Percentiles rank a stretch among this genome's conserved stretches.
These are phyloP conservation scores for Dysphania ambrosioides DNA, from an alignment of 148 eudicot genomes.

Conservation along the genomic window DNA sequence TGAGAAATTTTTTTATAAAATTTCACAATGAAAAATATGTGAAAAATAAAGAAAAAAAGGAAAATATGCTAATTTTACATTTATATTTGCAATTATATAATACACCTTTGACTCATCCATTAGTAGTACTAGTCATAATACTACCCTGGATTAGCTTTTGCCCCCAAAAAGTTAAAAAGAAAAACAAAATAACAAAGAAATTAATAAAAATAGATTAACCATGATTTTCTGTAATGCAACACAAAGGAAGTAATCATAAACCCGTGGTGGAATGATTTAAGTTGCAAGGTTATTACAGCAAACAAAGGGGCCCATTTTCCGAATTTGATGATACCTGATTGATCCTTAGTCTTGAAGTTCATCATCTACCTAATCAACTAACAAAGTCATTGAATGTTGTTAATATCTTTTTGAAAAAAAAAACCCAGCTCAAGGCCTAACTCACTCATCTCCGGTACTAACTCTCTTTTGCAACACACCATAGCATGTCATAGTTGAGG, in stretches of 20 bases:
- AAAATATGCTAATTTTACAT: conserved; percentile 16
- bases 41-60: too few relatives aligned
- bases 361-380: too few relatives aligned
- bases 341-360: too few relatives aligned
- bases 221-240: conserved; percentile 24
- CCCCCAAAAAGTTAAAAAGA: background rate
- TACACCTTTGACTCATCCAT: conserved; percentile 13
- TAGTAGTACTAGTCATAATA: background rate
- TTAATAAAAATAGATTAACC: background rate
- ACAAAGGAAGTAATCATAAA: conserved; percentile 22
- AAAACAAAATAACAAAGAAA: background rate
- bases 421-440: too few relatives aligned
- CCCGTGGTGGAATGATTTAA: conserved; percentile 9
- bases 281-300: conserved; percentile 3
- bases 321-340: background rate
- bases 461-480: too few relatives aligned
- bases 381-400: too few relatives aligned
- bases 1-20: too few relatives aligned
- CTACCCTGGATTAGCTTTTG: background rate
- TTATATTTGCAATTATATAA: background rate
- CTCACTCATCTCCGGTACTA: too few relatives aligned
- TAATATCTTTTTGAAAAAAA: too few relatives aligned
- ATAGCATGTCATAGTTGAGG: too few relatives aligned
- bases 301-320: background rate
- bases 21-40: too few relatives aligned